phyloP scores from a whole-genome alignment of 805 yeast genomes.

The Pichia cabralensis region DNA sequence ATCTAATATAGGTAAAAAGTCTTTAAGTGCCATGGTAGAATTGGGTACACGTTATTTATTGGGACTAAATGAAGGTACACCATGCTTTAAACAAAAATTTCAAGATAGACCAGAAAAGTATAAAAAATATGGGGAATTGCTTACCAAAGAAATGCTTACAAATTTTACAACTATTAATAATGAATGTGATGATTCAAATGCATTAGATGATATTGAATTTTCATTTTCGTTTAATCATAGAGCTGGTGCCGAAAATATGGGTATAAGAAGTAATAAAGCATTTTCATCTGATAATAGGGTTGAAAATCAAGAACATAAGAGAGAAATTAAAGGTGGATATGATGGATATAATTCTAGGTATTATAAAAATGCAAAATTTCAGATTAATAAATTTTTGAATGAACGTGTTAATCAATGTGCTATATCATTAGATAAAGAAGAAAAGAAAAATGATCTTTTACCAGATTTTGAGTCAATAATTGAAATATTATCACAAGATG shows the following conservation, averaged over 20 bases:
- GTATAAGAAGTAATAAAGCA: constrained; percentile 74
- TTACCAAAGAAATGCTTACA: constrained; percentile 15
- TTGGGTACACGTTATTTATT: constrained; percentile 62
- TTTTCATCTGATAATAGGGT: constrained; percentile 77
- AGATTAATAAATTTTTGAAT: constrained; percentile 45
- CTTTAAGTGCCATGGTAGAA: constrained; percentile 62
- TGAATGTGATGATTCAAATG: constrained; percentile 14
- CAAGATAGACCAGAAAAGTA: too few species aligned
- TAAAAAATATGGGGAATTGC: constrained; percentile 10
- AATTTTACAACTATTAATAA: constrained; percentile 16
- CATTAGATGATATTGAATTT: constrained; percentile 21
- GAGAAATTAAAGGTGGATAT: constrained; percentile 61
- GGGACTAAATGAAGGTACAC: constrained; percentile 25
- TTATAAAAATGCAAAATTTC: constrained; percentile 40
- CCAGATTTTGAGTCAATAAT: constrained; percentile 51
- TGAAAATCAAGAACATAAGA: constrained; percentile 49
- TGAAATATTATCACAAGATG: constrained; percentile 42
- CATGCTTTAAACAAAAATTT: constrained; percentile 19
- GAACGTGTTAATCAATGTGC: constrained; percentile 34
- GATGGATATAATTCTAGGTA: constrained; percentile 48
- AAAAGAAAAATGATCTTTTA: constrained; percentile 22
- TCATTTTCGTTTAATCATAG: constrained; percentile 67
- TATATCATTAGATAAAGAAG: constrained; percentile 24
- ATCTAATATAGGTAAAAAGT: constrained; percentile 19
- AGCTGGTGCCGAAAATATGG: constrained; percentile 80